Conservation (phyloP, 1,284 basidiomycete genomes). For the Psilocybe mexicana region DNA sequence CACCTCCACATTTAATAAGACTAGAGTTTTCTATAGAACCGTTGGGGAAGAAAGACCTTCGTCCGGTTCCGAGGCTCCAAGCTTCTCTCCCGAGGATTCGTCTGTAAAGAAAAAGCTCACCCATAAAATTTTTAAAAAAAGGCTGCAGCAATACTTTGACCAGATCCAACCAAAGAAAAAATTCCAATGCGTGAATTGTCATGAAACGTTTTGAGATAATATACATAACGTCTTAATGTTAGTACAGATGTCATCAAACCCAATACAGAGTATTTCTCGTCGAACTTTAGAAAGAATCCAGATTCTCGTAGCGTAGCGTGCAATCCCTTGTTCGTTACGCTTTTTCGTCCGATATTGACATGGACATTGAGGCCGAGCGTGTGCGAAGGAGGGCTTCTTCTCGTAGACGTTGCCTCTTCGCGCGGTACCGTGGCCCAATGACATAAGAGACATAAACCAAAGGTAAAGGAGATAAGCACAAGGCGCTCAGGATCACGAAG, state of each 20-base stretch:
- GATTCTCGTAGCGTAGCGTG: not conserved
- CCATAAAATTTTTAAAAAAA: no score
- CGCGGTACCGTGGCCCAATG: slow-evolving; percentile 3
- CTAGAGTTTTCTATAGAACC: not conserved
- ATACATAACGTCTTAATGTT: not conserved
- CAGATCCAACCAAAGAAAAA: no score
- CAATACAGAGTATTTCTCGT: not conserved
- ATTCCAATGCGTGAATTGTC: not conserved
- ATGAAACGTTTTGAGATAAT: not conserved
- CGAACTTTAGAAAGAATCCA: not conserved
- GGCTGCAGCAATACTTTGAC: not conserved
- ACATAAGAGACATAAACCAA: not conserved
- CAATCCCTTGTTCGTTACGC: not conserved
- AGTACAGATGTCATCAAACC: not conserved
- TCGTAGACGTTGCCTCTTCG: not conserved
- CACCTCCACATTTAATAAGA: not conserved
- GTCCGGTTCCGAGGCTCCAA: not conserved
- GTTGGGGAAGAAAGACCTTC: not conserved
- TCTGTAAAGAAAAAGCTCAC: not conserved
- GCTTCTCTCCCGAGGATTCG: not conserved
- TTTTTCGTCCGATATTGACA: slow-evolving; percentile 1
- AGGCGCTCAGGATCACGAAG: slow-evolving; percentile 24
- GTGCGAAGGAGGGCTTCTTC: slow-evolving; percentile 2
- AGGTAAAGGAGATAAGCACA: slow-evolving; percentile 2
- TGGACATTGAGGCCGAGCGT: not conserved